These are phyloP conservation scores for Trametes maxima DNA, from an alignment of 768 basidiomycete genomes.

Conservation along the genomic window DNA sequence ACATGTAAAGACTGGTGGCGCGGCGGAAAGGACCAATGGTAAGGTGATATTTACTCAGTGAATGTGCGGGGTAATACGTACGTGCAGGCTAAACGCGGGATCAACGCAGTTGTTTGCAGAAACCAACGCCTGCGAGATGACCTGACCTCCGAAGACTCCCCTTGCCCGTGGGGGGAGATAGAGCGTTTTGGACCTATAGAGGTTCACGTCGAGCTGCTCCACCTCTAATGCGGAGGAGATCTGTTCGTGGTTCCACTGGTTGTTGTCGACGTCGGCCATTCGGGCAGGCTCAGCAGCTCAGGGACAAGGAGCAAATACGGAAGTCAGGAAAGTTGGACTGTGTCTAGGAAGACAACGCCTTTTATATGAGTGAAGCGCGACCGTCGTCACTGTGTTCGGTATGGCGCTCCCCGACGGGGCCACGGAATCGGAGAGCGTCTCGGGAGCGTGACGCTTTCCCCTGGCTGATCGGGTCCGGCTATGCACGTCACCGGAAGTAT, in stretches of 20 bases:
- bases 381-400: background rate
- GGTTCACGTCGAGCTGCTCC: slow-evolving; percentile 73
- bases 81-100: slow-evolving; percentile 67
- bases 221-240: slow-evolving; percentile 78
- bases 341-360: background rate
- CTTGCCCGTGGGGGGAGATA: slow-evolving; percentile 62
- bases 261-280: slow-evolving; percentile 33
- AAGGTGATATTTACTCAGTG: background rate
- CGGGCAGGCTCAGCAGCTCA: background rate
- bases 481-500: background rate
- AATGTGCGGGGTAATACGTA: slow-evolving; percentile 41
- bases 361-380: background rate
- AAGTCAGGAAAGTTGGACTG: background rate
- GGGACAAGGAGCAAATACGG: background rate
- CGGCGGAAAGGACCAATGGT: background rate
- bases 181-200: slow-evolving; percentile 78
- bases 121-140: slow-evolving; percentile 85
- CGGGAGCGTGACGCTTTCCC: too few relatives aligned
- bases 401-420: background rate
- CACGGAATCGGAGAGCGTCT: background rate
- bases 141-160: slow-evolving; percentile 87
- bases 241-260: slow-evolving; percentile 62
- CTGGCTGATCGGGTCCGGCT: slow-evolving; percentile 7
- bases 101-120: slow-evolving; percentile 78
- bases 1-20: slow-evolving; percentile 50